Conservation (phyloP, 106 monocot genomes). For the Acanthochlamys bracteata region DNA sequence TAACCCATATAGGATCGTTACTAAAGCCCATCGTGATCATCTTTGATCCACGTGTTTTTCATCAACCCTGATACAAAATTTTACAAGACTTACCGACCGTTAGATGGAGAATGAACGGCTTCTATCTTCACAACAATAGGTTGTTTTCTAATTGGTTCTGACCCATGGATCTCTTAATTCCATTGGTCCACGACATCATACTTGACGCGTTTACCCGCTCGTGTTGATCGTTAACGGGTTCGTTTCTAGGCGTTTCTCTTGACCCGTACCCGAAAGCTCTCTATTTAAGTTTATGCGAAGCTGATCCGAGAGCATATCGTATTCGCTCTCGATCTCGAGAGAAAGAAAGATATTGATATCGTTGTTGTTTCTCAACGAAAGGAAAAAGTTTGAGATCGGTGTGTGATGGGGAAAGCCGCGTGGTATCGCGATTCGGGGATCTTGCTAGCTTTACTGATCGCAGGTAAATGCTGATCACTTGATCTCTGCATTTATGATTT, state of each 20-base stretch:
- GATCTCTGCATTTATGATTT: background rate
- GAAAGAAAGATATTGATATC: slow-evolving; percentile 9
- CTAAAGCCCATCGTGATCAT: too few species aligned
- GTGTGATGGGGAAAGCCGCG: slow-evolving; percentile 13
- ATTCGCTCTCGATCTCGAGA: background rate
- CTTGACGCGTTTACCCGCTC: slow-evolving; percentile 28
- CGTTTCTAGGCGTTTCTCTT: background rate
- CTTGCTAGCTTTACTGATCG: slow-evolving; percentile 27
- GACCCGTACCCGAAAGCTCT: background rate
- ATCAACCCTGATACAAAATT: too few species aligned
- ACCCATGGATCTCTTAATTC: background rate
- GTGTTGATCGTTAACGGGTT: background rate
- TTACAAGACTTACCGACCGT: slow-evolving; percentile 3
- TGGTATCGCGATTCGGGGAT: slow-evolving; percentile 25
- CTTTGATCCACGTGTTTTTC: too few species aligned
- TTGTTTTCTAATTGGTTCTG: slow-evolving; percentile 16
- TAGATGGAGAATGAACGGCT: slow-evolving; percentile 18
- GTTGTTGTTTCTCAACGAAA: background rate
- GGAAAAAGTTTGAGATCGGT: background rate
- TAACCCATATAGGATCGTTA: too few species aligned
- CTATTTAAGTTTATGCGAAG: background rate
- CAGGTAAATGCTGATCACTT: slow-evolving; percentile 22
- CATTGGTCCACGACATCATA: slow-evolving; percentile 39
- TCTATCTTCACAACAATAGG: slow-evolving; percentile 14
- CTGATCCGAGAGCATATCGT: background rate